These are phyloP conservation scores for Umbelopsis sp. DNA, from an alignment of 192 early-diverging fungal genomes.

Conservation along the genomic window DNA sequence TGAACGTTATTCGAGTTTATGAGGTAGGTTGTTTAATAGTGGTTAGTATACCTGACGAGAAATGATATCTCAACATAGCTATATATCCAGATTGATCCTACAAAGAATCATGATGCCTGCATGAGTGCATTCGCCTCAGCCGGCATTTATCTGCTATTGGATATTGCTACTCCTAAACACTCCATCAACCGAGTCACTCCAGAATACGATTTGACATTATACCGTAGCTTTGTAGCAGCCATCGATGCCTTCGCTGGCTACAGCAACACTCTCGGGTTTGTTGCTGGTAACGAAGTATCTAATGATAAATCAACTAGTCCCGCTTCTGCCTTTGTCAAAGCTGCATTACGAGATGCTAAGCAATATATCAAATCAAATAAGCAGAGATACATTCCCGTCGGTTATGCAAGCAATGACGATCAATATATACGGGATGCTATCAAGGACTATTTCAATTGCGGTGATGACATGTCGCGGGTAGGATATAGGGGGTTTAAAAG, in stretches of 20 bases:
- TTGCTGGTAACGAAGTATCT: conserved; percentile 79
- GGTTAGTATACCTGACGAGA: not conserved
- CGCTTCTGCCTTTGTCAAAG: conserved; percentile 70
- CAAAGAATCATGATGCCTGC: conserved; percentile 67
- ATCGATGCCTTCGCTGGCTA: conserved; percentile 72
- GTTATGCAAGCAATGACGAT: conserved; percentile 80
- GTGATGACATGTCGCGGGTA: conserved; percentile 50
- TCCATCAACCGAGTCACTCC: conserved; percentile 70
- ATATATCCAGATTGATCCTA: conserved; percentile 50
- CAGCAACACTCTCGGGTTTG: conserved; percentile 65
- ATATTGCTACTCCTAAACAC: conserved; percentile 60
- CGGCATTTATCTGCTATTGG: conserved; percentile 77
- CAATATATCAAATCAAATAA: conserved; percentile 55
- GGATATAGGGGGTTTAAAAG: not conserved
- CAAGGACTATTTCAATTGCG: conserved; percentile 74
- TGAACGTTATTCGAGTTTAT: conserved; percentile 77
- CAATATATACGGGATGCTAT: conserved; percentile 65
- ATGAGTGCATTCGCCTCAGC: conserved; percentile 66
- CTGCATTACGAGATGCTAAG: conserved; percentile 68
- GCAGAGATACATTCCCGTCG: conserved; percentile 64
- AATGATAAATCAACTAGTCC: conserved; percentile 62
- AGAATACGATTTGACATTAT: conserved; percentile 57
- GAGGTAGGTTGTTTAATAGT: conserved; percentile 43
- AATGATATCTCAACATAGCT: not conserved
- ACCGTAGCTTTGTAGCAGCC: conserved; percentile 57